Percentiles rank a stretch among this genome's conserved stretches.
phyloP scores from a whole-genome alignment of 805 yeast species.

The Zygoascus flipseniorum region DNA sequence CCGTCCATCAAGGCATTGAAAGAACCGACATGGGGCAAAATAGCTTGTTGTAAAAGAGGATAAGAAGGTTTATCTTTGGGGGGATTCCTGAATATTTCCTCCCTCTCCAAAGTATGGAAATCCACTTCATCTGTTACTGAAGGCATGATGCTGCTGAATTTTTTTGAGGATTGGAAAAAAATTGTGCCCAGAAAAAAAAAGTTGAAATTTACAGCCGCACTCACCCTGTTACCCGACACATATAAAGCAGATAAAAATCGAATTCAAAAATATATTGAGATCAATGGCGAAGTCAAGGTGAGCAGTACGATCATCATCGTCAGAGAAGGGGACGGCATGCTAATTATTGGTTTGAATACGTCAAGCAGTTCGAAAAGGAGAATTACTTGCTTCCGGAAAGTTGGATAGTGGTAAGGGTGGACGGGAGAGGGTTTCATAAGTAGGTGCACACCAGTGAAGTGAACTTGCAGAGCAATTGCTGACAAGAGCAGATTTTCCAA shows the following conservation, averaged over 20 bases:
- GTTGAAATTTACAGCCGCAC: not conserved
- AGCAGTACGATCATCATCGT: not conserved
- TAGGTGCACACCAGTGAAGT: slow-evolving; percentile 3
- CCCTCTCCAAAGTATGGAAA: slow-evolving; percentile 82
- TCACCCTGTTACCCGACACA: not conserved
- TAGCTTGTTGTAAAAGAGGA: slow-evolving; percentile 81
- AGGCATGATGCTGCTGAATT: not conserved
- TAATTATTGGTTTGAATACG: slow-evolving; percentile 62
- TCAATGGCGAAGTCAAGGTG: slow-evolving; percentile 14
- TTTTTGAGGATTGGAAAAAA: not conserved
- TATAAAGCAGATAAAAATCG: not conserved
- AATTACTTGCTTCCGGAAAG: slow-evolving; percentile 68
- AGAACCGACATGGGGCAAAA: slow-evolving; percentile 90
- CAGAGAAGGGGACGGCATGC: not conserved
- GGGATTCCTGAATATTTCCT: slow-evolving; percentile 75
- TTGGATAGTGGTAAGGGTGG: slow-evolving; percentile 75
- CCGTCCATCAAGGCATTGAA: slow-evolving; percentile 93
- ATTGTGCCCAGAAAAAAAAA: not conserved
- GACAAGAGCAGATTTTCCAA: slow-evolving; percentile 42
- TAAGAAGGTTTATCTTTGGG: slow-evolving; percentile 78
- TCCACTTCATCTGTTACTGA: slow-evolving; percentile 32
- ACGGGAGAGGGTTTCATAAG: slow-evolving; percentile 90
- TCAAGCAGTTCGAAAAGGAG: slow-evolving; percentile 69
- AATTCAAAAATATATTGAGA: not conserved
- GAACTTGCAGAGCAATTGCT: not conserved